These are phyloP conservation scores for Arthonia radiata DNA, from an alignment of 495 filamentous ascomycete genomes.

Conservation along the genomic window DNA sequence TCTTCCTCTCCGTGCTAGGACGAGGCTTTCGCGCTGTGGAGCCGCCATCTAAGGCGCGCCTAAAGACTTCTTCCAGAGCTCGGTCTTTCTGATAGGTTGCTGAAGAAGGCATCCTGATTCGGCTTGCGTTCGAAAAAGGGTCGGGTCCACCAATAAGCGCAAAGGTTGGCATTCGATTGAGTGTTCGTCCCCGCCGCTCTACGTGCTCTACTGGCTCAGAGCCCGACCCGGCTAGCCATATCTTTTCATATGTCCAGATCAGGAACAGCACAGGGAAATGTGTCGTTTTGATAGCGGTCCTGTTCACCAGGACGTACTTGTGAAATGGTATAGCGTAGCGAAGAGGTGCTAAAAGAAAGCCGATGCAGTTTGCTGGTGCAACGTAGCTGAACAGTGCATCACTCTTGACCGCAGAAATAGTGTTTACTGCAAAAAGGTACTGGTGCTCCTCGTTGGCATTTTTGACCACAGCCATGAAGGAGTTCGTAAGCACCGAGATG, in stretches of 20 bases:
- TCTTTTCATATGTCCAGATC: slow-evolving; percentile 69
- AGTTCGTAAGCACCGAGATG: slow-evolving; percentile 79
- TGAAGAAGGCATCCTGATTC: slow-evolving; percentile 58
- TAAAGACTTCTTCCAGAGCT: slow-evolving; percentile 81
- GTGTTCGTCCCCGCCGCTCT: slow-evolving; percentile 17
- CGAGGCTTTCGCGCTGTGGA: slow-evolving; percentile 20
- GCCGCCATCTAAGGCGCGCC: slow-evolving; percentile 25
- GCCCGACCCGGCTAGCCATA: slow-evolving; percentile 38
- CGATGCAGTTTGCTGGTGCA: slow-evolving; percentile 67
- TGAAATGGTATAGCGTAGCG: slow-evolving; percentile 55
- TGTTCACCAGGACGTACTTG: slow-evolving; percentile 56
- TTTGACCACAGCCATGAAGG: slow-evolving; percentile 77
- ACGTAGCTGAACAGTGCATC: slow-evolving; percentile 83
- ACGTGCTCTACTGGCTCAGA: slow-evolving; percentile 55
- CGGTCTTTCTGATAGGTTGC: slow-evolving; percentile 69
- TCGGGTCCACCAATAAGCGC: slow-evolving; percentile 16
- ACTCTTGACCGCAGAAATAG: slow-evolving; percentile 88
- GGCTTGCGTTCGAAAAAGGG: slow-evolving; percentile 39
- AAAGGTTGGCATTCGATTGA: slow-evolving; percentile 11
- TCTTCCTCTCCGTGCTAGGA: slow-evolving; percentile 31
- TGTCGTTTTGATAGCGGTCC: slow-evolving; percentile 67
- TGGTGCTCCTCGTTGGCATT: slow-evolving; percentile 86
- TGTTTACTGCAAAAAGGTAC: slow-evolving; percentile 83
- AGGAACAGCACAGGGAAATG: slow-evolving; percentile 67
- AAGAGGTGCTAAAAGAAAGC: slow-evolving; percentile 61